A percentile compares a stretch with the other conserved stretches of the same genome.
Evolutionary conservation across 345 rosid species (phyloP).

Genomic region (Viola odorata): DNA sequence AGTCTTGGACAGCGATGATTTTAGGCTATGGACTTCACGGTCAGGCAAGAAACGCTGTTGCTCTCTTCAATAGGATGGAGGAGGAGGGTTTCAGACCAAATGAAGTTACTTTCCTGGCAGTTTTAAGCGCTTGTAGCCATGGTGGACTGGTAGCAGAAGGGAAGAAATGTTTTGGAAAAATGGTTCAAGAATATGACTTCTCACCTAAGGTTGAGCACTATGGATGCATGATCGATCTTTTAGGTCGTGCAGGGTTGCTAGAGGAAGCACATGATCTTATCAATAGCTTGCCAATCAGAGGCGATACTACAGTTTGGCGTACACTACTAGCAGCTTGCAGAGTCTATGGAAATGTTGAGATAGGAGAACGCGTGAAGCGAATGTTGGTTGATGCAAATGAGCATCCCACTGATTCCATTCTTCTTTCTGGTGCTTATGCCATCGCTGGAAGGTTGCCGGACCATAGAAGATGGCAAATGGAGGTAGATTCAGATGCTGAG

Average conservation of each 20-base stretch:
- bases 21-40: constrained; percentile 57
- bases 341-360: constrained; percentile 42
- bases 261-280: constrained; percentile 53
- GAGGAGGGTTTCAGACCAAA: constrained; percentile 45
- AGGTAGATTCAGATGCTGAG: too few species aligned
- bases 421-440: too few species aligned
- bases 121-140: constrained; percentile 62
- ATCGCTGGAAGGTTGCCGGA: too few species aligned
- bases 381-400: too few species aligned
- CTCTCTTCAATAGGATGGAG: constrained; percentile 46
- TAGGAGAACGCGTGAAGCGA: constrained; percentile 33
- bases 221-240: constrained; percentile 58
- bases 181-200: constrained; percentile 39
- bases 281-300: constrained; percentile 37
- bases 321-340: constrained; percentile 63
- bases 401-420: too few species aligned
- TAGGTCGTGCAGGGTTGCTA: constrained; percentile 61
- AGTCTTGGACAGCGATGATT: constrained; percentile 59
- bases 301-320: constrained; percentile 58
- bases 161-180: constrained; percentile 39
- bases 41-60: constrained; percentile 39
- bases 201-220: constrained; percentile 57
- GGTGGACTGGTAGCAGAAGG: constrained; percentile 56
- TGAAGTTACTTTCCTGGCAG: constrained; percentile 55
- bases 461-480: too few species aligned